phyloP scores from a whole-genome alignment of 805 yeast genomes.

The Metschnikowia vanudenii region DNA sequence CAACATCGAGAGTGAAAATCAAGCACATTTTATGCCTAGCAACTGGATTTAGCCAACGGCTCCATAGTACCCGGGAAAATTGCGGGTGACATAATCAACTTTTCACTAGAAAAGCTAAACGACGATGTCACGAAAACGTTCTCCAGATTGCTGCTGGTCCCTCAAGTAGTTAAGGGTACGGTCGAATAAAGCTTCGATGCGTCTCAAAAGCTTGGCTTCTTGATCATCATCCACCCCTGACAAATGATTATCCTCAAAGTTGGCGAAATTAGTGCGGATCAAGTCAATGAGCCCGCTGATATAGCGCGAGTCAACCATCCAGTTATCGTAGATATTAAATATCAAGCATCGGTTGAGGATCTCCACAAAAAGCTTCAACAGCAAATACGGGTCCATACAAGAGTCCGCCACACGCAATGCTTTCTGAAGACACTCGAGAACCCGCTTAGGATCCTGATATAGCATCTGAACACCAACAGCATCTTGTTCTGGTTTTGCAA shows the following conservation, averaged over 20 bases:
- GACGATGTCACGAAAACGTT: slow-evolving; percentile 5
- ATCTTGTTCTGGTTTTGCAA: slow-evolving; percentile 35
- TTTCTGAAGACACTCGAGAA: slow-evolving; percentile 86
- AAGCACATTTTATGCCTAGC: no score
- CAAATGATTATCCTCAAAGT: slow-evolving; percentile 30
- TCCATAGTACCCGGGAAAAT: background rate
- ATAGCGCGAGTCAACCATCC: slow-evolving; percentile 65
- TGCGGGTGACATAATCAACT: no score
- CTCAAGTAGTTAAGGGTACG: slow-evolving; percentile 71
- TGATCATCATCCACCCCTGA: slow-evolving; percentile 26
- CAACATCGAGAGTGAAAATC: no score
- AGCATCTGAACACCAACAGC: slow-evolving; percentile 10
- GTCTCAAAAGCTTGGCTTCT: slow-evolving; percentile 30
- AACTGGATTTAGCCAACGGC: no score
- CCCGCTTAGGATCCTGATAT: slow-evolving; percentile 61
- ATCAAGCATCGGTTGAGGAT: slow-evolving; percentile 83
- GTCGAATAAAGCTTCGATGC: slow-evolving; percentile 47
- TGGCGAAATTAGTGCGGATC: slow-evolving; percentile 63
- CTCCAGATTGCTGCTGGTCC: slow-evolving; percentile 47
- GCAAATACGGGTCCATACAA: slow-evolving; percentile 76
- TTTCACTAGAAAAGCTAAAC: background rate
- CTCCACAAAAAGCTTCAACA: slow-evolving; percentile 83
- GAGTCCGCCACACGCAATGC: slow-evolving; percentile 89
- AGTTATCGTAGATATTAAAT: slow-evolving; percentile 79
- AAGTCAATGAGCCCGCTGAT: slow-evolving; percentile 85